Evolutionary conservation across 2,329 filamentous ascomycete genomes (phyloP), one percentile per base, ranked within the genome.

Genomic region (Ambrosiella cleistominuta): DNA sequence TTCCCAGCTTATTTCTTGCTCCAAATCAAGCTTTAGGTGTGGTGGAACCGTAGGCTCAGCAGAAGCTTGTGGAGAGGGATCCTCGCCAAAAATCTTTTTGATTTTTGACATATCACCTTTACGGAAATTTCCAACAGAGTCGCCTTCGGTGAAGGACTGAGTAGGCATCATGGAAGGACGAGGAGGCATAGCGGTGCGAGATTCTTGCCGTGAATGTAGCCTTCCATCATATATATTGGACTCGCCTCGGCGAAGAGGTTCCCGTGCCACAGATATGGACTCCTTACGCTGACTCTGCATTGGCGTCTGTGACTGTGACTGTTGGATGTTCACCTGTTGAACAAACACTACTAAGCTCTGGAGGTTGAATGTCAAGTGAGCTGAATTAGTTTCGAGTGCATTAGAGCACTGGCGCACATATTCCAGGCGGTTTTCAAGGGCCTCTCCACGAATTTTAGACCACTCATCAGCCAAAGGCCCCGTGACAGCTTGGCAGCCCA

Each of bases 391-490:
- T 68, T 97, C 89, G 15, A 98, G 74, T 52, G 91, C 86, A 64
- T 85, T 81, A 8, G 84, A 82, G 61, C 88, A 86, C 60, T 81
- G 77, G 56, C 85, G 81, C 60, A 96, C 88, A 62, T 86, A 84
- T 62, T 85, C 86, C 35, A 97, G 71, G 19, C 93, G 82, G 63
- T 88, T 88, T 66, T 96, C 91, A 37, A 98, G 74, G 7, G 90
- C 86, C 67, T 95, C 88, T 1, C 89, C 88, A 49, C 89, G 82
- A n/a, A 90, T 76, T 67, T 95, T 89, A 3, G 90, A 82, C 93
- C 93, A 98, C 70, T 98, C 93, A 67, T 98, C 93, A 7, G 85
- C 87, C 49, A 98, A 71, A 5, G 93, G 93, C 7, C 88, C 88
- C 5, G 89, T 87, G n/a, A 97, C 85, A 27, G 86, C 82, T 70